Evolutionary conservation across 73 alveolate species (phyloP).

Genomic region (Paraurostyla sp.): DNA sequence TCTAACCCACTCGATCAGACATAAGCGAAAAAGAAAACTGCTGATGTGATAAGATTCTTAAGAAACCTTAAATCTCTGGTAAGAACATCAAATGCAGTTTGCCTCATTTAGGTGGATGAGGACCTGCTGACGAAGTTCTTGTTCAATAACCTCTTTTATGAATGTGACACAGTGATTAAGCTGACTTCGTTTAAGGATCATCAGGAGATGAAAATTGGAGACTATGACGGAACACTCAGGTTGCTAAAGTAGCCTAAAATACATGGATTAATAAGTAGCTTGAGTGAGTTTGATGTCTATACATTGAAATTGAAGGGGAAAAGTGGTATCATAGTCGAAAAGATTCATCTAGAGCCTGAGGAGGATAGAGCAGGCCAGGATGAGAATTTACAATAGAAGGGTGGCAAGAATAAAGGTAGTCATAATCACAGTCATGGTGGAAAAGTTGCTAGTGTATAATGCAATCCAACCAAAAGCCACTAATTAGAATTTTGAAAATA

Average conservation of each 20-base stretch:
- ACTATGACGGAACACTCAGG: slow-evolving; percentile 61
- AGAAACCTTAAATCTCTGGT: slow-evolving; percentile 27
- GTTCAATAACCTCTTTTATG: neutral
- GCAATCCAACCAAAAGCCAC: slow-evolving; percentile 53
- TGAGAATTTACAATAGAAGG: slow-evolving; percentile 52
- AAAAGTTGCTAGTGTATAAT: slow-evolving; percentile 17
- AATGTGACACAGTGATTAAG: neutral
- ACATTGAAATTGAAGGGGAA: slow-evolving; percentile 52
- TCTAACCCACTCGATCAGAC: neutral
- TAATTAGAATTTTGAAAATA: slow-evolving; percentile 37
- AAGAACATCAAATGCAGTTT: slow-evolving; percentile 15
- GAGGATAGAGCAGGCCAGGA: slow-evolving; percentile 64
- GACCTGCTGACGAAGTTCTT: neutral
- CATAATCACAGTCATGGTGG: neutral
- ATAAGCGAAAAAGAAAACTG: neutral
- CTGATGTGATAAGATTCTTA: slow-evolving; percentile 1
- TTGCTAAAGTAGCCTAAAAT: slow-evolving; percentile 31
- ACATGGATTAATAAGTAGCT: slow-evolving; percentile 48
- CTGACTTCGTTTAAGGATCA: slow-evolving; percentile 54
- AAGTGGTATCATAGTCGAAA: slow-evolving; percentile 43
- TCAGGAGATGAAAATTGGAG: slow-evolving; percentile 52
- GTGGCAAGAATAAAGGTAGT: slow-evolving; percentile 44
- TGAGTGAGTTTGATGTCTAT: slow-evolving; percentile 59
- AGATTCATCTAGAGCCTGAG: slow-evolving; percentile 69
- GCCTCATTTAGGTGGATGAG: slow-evolving; percentile 40